Evolutionary conservation across 305 asterid species (phyloP), one percentile per base, ranked within the genome.

Genomic region (Solanum chacoense): DNA sequence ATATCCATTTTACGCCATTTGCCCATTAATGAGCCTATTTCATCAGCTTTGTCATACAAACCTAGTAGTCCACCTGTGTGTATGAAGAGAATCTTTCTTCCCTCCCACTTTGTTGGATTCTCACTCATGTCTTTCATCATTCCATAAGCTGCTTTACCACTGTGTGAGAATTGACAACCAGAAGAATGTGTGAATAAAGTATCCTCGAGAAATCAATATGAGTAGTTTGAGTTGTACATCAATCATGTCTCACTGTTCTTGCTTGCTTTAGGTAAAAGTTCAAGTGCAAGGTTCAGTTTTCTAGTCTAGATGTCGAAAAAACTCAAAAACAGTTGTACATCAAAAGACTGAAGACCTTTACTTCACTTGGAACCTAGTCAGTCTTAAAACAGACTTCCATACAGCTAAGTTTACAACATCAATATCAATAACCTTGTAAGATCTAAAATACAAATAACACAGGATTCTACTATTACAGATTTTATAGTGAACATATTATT

Each of bases 51-150:
- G 93, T 96, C 98, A 40, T 76, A 96, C 88, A 97, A 89, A 85
- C 98, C 99, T 31, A 95, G 91, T 35, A 95, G 91, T 11, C 98
- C 99, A 29, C 98, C 98, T 0, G 99, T 97, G 93, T 97, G 99
- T 89, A 97, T 92, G 93, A 97, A 97, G 73, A 97, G 93, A 89
- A 96, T 90, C 90, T 93, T 96, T 91, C 96, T 91, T 40, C 98
- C 98, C 92, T 96, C 95, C 99, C 99, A 96, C 55, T 94, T 93
- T 26, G 40, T 90, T 18, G 98, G 98, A 91, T 93, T 92, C 92
- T 92, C 97, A 24, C 65, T 85, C 98, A 95, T 97, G 88, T 94
- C 98, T 90, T 89, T 96, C 93, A 93, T 94, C 99, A 97, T 92
- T 67, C 94, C 95, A 42, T 91, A 94, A 38, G 95, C 98, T 14